Conservation (phyloP, 2,329 filamentous ascomycete species). For the Epichloe sylvatica region DNA sequence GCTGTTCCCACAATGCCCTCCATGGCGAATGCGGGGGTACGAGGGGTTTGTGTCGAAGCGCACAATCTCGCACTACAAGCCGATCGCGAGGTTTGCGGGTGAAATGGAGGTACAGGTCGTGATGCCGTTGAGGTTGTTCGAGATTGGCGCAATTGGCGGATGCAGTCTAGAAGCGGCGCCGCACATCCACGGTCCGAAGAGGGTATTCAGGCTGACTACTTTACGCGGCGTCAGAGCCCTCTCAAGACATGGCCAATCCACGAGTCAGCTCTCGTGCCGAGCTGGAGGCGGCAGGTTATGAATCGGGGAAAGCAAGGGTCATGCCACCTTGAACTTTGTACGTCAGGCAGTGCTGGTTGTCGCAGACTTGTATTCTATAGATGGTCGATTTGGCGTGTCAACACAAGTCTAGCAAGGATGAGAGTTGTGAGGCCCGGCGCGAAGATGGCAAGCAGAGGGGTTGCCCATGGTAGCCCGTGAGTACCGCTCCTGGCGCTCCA, state of each 20-base stretch:
- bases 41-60: slow-evolving; percentile 1
- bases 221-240: slow-evolving; percentile 16
- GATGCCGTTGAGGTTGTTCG: not conserved
- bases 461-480: not conserved
- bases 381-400: not conserved
- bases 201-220: not conserved
- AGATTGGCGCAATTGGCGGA: not conserved
- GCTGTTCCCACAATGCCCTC: slow-evolving; percentile 47
- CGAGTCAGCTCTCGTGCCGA: slow-evolving; percentile 17
- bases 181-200: slow-evolving; percentile 1
- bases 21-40: slow-evolving; percentile 26
- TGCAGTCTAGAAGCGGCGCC: not conserved
- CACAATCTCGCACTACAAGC: not conserved
- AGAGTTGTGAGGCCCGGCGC: slow-evolving; percentile 1
- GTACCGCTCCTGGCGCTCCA: not conserved
- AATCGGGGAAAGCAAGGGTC: slow-evolving; percentile 7
- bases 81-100: not conserved
- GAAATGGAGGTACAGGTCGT: not conserved
- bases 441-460: not conserved
- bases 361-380: not conserved
- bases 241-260: slow-evolving; percentile 21
- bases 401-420: not conserved
- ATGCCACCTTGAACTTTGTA: slow-evolving; percentile 8
- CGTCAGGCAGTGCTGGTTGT: not conserved
- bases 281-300: slow-evolving; percentile 13